Base-by-base conservation (phyloP, 2,329 filamentous ascomycete species). In the Aspergillus unguis region DNA sequence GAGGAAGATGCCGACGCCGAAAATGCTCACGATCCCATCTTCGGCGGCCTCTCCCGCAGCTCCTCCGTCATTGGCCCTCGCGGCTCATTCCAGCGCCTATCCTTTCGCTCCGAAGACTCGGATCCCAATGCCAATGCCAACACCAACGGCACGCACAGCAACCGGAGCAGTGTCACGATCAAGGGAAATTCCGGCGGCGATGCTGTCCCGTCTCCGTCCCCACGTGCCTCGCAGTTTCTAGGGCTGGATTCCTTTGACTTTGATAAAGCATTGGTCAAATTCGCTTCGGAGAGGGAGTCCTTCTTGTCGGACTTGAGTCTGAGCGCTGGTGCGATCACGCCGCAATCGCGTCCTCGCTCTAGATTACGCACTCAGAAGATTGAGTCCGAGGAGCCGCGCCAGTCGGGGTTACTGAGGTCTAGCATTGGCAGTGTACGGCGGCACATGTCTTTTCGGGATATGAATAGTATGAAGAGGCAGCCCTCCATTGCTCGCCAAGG, bases 271-370 rank as follows among this genome's bases (percentile, higher is more conserved):
- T 79, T 99, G 61, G 77, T 91, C 65, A 97, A 96, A 74, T 99
- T 99, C 70, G 91, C 94, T 42, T 87, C 86, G n/a, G 92, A 97
- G 75, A 82, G 94, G 59, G 94, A 99, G 64, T 87, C 86, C 55
- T 99, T 99, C 65, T 77, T 97, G 48, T 90, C 95, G 58, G 94
- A 99, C 69, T 81, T 97, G 49, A 90, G 86, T 60, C 91, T 97
- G 69, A 90, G 83, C 60, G 90, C 92, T 25, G 91, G 92, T 36
- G 88, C 88, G 37, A 88, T 90, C 58, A 80, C 88, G 26, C 83
- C 88, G 61, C 76, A 72, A 64, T 53, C 82, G 52, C 78, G 85
- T 52, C 84, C 86, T 26, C 90, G 89, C 77, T 83, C 91, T 29
- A 86, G 90, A 61, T 85, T 90, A 31, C 85, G 88, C 62, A 84